Conservation (phyloP, 306 rosid genomes). For the Trichosanthes cucumerina region DNA sequence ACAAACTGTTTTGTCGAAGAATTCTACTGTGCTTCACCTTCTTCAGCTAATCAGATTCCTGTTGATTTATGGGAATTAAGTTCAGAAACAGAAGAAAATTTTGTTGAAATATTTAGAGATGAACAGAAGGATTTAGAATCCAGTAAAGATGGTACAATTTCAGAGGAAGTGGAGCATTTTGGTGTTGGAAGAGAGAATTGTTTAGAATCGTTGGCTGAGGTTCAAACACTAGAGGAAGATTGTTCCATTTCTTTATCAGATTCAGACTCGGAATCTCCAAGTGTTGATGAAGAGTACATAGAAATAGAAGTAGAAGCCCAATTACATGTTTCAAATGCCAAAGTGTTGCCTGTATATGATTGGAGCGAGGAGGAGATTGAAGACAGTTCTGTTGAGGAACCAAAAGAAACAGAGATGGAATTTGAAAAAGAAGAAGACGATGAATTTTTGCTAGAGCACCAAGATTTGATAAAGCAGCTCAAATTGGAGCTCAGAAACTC, state of each 20-base stretch:
- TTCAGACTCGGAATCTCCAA: not conserved
- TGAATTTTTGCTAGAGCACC: slow-evolving; percentile 54
- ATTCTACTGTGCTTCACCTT: not conserved
- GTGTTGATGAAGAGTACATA: not conserved
- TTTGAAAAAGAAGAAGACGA: slow-evolving; percentile 22
- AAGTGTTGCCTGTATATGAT: not conserved
- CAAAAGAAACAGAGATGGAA: slow-evolving; percentile 12
- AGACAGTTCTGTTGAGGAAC: not conserved
- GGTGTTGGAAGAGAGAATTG: too few relatives aligned
- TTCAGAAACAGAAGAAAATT: too few relatives aligned
- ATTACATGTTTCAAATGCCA: not conserved
- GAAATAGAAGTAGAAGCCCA: not conserved
- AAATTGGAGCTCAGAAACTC: slow-evolving; percentile 52
- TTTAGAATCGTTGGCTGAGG: too few relatives aligned
- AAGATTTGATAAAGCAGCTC: slow-evolving; percentile 62
- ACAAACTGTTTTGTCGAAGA: not conserved
- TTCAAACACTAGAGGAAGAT: too few relatives aligned
- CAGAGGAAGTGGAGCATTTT: too few relatives aligned
- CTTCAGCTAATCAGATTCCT: not conserved
- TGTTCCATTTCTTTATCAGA: not conserved
- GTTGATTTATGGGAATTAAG: too few relatives aligned
- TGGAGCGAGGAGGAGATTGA: not conserved
- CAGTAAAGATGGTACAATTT: not conserved
- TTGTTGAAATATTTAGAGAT: not conserved
- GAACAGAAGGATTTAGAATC: not conserved